These are phyloP conservation scores for Pontederia crassipes DNA, from an alignment of 176 grass and related monocot species.

Conservation along the genomic window DNA sequence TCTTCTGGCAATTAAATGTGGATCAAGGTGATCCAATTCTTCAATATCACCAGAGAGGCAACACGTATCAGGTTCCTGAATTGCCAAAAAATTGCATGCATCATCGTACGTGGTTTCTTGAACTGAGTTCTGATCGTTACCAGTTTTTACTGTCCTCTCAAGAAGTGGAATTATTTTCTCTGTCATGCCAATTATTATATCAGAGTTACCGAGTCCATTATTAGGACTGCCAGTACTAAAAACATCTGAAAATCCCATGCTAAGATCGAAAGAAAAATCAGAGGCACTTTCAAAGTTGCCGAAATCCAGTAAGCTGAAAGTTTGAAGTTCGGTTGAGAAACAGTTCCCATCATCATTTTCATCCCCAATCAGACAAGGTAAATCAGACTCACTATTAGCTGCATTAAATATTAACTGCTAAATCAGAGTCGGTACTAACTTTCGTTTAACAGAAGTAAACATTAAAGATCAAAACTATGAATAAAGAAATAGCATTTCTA, in stretches of 20 bases:
- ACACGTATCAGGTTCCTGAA: conserved; percentile 37
- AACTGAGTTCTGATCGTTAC: conserved; percentile 15
- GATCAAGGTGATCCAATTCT: conserved; percentile 51
- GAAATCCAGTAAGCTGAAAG: conserved; percentile 67
- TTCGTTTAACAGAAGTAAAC: neutral
- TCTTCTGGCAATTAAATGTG: conserved; percentile 40
- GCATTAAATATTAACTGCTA: conserved; percentile 18
- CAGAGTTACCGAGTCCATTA: conserved; percentile 34
- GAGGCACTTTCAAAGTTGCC: conserved; percentile 61
- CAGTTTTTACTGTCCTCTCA: conserved; percentile 34
- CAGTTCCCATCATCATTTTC: conserved; percentile 55
- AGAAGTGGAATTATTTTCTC: conserved; percentile 56
- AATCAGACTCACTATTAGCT: conserved; percentile 48
- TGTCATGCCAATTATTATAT: conserved; percentile 48
- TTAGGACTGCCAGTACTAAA: conserved; percentile 15
- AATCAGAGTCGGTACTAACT: conserved; percentile 10
- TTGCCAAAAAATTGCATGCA: conserved; percentile 55
- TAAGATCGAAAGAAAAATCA: conserved; percentile 57
- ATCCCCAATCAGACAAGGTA: conserved; percentile 64
- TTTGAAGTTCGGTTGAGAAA: conserved; percentile 45
- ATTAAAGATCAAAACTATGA: conserved; percentile 7
- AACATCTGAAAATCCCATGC: conserved; percentile 80
- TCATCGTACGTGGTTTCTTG: conserved; percentile 37
- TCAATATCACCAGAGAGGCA: conserved; percentile 22
- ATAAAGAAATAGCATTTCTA: conserved; percentile 7